These are phyloP conservation scores for Chionographis japonica DNA, from an alignment of 106 monocot genomes.

Conservation along the genomic window DNA sequence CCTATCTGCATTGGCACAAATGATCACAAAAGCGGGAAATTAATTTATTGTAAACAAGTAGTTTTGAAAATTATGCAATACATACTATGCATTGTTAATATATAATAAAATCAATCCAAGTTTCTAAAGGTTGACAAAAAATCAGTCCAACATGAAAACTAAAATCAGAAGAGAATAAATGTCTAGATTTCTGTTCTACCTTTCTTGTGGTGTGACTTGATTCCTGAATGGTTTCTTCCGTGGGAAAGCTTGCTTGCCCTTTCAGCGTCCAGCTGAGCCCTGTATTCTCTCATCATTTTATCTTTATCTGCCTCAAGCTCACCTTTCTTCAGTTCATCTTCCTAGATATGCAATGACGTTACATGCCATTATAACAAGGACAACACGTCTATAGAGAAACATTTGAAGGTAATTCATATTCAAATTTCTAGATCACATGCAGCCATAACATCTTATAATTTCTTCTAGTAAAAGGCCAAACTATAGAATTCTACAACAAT, in stretches of 20 bases:
- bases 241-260: slow-evolving; percentile 78
- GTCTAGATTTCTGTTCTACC: slow-evolving; percentile 25
- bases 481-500: no score
- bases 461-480: no score
- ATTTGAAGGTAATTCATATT: no score
- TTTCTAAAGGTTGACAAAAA: not conserved
- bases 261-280: slow-evolving; percentile 96
- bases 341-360: slow-evolving; percentile 32
- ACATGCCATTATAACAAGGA: not conserved
- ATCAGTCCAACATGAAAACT: not conserved
- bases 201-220: slow-evolving; percentile 65
- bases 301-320: slow-evolving; percentile 97
- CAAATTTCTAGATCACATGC: not conserved
- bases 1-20: slow-evolving; percentile 41
- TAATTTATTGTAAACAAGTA: not conserved
- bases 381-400: no score
- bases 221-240: slow-evolving; percentile 76
- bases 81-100: not conserved
- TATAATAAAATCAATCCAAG: not conserved
- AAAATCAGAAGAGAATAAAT: not conserved
- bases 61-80: not conserved
- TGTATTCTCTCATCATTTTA: slow-evolving; percentile 97
- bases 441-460: no score
- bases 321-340: slow-evolving; percentile 83
- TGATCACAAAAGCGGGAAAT: not conserved